A percentile compares a stretch with the other conserved stretches of the same genome.
These are phyloP conservation scores for Periglandula ipomoeae DNA, from an alignment of 2,329 filamentous ascomycete species.

Conservation along the genomic window DNA sequence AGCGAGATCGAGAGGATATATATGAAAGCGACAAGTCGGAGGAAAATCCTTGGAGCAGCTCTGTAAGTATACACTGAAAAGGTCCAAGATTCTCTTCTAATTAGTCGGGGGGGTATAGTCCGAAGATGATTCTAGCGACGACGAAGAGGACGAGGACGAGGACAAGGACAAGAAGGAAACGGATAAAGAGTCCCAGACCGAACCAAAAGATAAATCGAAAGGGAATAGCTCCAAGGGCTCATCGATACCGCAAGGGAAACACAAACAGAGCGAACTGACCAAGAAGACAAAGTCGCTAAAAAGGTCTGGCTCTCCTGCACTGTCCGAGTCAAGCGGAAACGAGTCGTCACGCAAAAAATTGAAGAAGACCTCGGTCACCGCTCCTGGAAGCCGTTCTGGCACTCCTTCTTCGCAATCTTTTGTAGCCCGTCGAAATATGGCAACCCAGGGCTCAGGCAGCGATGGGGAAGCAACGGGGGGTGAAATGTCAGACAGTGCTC, in stretches of 20 bases:
- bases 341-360: constrained; percentile 76
- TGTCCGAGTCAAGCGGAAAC: constrained; percentile 86
- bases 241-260: constrained; percentile 44
- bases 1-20: constrained; percentile 76
- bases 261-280: constrained; percentile 23
- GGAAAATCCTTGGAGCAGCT: constrained; percentile 31
- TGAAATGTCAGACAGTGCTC: constrained; percentile 51
- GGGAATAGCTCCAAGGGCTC: constrained; percentile 61
- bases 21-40: constrained; percentile 63
- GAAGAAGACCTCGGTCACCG: constrained; percentile 49
- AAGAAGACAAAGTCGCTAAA: constrained; percentile 62
- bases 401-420: constrained; percentile 40
- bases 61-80: constrained; percentile 17
- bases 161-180: constrained; percentile 56
- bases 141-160: constrained; percentile 33
- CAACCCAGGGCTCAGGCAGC: constrained; percentile 52
- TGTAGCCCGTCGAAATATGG: constrained; percentile 31
- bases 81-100: constrained; percentile 12
- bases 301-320: constrained; percentile 74
- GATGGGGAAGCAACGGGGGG: constrained; percentile 65
- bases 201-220: constrained; percentile 39
- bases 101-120: constrained; percentile 28
- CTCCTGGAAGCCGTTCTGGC: constrained; percentile 42
- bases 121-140: constrained; percentile 35
- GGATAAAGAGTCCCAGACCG: constrained; percentile 46